Base-by-base conservation (phyloP, 768 basidiomycete species). In the Boletus patriciae region DNA sequence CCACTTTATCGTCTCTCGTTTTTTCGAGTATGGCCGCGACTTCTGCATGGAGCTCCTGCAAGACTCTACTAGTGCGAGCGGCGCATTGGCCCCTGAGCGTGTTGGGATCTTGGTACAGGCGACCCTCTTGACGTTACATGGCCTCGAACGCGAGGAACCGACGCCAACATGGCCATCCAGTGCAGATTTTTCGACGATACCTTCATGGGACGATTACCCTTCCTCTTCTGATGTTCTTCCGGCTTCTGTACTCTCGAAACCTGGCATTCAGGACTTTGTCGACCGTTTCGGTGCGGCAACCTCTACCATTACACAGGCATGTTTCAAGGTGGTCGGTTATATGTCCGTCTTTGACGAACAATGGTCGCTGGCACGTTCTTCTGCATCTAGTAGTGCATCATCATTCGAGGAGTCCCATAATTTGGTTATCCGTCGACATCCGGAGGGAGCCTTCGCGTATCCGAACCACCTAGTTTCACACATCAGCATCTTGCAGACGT, bases 331-430 rank as follows among this genome's bases (percentile, higher is more conserved):
- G 5, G 83, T 92, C 8, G 90, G 89, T 2, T 73, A 78, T 37
- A 90, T 95, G 86, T 85, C 87, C 16, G 77, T 95, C 31, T 86
- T 93, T 54, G 94, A 97, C 55, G 89, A 94, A 9, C 88, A 92
- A 62, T 92, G 88, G 87, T 80, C 83, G 0, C 76, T 81, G 50
- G 77, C 82, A 19, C 83, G 85, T 45, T 71, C 86, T 47, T 63
- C 67, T 38, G 44, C 55, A 3, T 54, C 63, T 19, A 52, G 62
- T 10, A 69, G 46, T 5, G 81, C 79, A 59, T 77, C 80, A 2
- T 69, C 82, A 0, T 83, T 85, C 66, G 86, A 93, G 61, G 90
- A 94, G 64, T 76, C 83, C 3, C 83, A 86, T 62, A 87, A 83
- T 62, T 81, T 79, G 48, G 71, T 87, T 47, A 78, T 90, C 19